These are phyloP conservation scores for Conticribra guillardii DNA, from an alignment of 108 stramenopile species.

Conservation along the genomic window DNA sequence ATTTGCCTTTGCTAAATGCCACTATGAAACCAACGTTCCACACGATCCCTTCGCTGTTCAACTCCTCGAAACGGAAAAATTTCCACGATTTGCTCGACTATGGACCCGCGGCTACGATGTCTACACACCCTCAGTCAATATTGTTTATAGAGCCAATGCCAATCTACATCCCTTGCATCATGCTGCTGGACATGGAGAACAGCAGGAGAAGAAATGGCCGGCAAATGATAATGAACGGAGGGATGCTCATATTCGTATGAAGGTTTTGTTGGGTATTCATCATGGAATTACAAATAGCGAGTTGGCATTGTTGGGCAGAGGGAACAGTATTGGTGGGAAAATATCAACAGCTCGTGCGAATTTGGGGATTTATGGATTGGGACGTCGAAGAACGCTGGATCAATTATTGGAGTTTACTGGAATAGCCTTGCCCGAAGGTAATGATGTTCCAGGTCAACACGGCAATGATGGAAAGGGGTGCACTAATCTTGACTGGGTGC, in stretches of 20 bases:
- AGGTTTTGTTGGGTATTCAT: constrained; percentile 46
- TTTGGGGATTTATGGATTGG: constrained; percentile 84
- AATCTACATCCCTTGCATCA: constrained; percentile 48
- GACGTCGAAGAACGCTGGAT: constrained; percentile 74
- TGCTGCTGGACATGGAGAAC: constrained; percentile 54
- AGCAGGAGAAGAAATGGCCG: constrained; percentile 75
- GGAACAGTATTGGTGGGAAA: constrained; percentile 32
- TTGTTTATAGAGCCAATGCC: constrained; percentile 66
- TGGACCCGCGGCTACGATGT: constrained; percentile 90
- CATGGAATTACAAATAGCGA: constrained; percentile 36
- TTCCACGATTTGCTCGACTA: constrained; percentile 83
- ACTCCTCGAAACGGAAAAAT: constrained; percentile 91
- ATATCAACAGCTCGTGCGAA: constrained; percentile 61
- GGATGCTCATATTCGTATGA: constrained; percentile 49
- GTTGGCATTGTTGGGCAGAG: constrained; percentile 29
- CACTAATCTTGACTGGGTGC: constrained; percentile 63
- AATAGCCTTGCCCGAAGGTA: constrained; percentile 53
- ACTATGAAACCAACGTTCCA: constrained; percentile 90
- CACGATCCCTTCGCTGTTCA: constrained; percentile 90
- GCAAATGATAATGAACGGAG: constrained; percentile 46
- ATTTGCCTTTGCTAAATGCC: constrained; percentile 93
- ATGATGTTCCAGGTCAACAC: constrained; percentile 15
- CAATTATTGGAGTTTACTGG: constrained; percentile 75
- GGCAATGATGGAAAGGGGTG: constrained; percentile 56
- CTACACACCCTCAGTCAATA: constrained; percentile 82